phyloP scores from a whole-genome alignment of 305 asterid species.

The Fraxinus angustifolia region DNA sequence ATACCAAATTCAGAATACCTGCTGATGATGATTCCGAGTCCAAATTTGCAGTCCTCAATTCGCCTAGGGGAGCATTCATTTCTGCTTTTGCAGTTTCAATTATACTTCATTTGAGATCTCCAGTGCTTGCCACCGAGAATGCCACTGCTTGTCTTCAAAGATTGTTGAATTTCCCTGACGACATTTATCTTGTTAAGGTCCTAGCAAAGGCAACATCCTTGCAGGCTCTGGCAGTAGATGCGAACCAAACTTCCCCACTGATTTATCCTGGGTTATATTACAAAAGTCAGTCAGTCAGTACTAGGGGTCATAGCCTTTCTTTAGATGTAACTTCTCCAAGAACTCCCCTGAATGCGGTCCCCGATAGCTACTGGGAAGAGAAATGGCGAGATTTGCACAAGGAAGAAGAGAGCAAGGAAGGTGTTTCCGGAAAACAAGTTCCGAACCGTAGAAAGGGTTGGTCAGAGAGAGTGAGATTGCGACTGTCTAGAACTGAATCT shows the following conservation, averaged over 20 bases:
- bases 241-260: constrained; percentile 41
- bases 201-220: constrained; percentile 70
- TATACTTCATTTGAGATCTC: constrained; percentile 77
- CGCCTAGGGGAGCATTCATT: constrained; percentile 84
- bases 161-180: constrained; percentile 74
- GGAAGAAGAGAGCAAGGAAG: constrained; percentile 57
- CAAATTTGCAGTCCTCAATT: constrained; percentile 55
- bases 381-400: constrained; percentile 83
- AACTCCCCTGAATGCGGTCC: constrained; percentile 52
- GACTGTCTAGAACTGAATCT: constrained; percentile 64
- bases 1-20: constrained; percentile 3
- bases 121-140: constrained; percentile 86
- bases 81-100: constrained; percentile 93
- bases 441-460: constrained; percentile 53
- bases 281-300: constrained; percentile 39
- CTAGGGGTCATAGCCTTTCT: constrained; percentile 60
- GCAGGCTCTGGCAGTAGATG: constrained; percentile 57
- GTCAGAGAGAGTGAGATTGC: constrained; percentile 64
- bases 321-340: constrained; percentile 61
- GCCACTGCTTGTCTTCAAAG: constrained; percentile 86
- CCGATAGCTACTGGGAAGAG: constrained; percentile 96
- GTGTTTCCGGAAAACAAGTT: constrained; percentile 33
- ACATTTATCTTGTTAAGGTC: constrained; percentile 56
- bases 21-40: constrained; percentile 36
- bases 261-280: constrained; percentile 40